Evolutionary conservation across 1,139 yeast species (phyloP), one percentile per base, ranked within the genome.

Genomic region (Yamadazyma conglobata): DNA sequence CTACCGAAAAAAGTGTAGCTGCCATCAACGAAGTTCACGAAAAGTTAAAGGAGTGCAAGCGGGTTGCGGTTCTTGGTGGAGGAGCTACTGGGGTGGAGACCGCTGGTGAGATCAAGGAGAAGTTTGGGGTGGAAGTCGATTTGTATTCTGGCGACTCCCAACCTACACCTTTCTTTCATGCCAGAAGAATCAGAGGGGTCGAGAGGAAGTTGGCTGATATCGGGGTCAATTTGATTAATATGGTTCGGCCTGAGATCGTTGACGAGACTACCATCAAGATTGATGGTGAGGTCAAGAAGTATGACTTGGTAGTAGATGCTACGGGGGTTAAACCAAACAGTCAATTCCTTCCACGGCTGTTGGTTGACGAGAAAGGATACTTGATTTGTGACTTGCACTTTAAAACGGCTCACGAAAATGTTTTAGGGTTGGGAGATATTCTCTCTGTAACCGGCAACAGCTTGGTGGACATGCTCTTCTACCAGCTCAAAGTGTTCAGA

Each of bases 81-180:
- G 62, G 62, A 6, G 42, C 58, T 6, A 55, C 62, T 8, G 64
- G 64, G 10, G 58, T 56, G 10, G 64, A 58, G 31, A 25, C 43
- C 2, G 54, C 56, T 4, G 60, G 54, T 2, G 64, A 58, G 28
- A 37, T 56, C n/a, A 59, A 50, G 6, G 34, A 31, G 15, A 35
- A 32, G n/a, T 31, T 32, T n/a, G 29, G 39, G 10, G 41, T 44
- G 22, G 25, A 39, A 2, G 49, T 55, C n/a, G 47, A 50, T 4
- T 40, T 57, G 23, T 48, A 40, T 31, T 46, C 55, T 2, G 59
- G 58, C 2, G 23, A 39, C 2, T 17, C 32, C 3, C 48, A 37
- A 6, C 58, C 59, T 2, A 42, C 55, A 32, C 23, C 24, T 2
- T 27, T 28, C 2, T 28, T 45, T 9, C 40, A 44, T 5, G 34